A percentile compares a stretch with the other conserved stretches of the same genome.
phyloP scores from a whole-genome alignment of 768 basidiomycete species.

The Panaeolus cyanescens region DNA sequence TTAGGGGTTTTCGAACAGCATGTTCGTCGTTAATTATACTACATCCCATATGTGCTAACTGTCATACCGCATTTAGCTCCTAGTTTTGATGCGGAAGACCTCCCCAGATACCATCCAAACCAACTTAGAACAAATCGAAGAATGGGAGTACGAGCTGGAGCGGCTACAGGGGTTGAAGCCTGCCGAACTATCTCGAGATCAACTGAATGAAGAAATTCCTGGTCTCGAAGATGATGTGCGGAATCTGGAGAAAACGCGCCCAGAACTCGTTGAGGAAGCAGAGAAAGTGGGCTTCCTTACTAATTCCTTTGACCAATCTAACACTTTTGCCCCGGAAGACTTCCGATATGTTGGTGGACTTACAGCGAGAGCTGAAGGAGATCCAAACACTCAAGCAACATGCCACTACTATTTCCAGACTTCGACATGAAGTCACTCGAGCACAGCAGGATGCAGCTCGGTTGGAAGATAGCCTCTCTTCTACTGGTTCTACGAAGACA shows the following conservation, averaged over 20 bases:
- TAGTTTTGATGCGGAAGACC: conserved; percentile 58
- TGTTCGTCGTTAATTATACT: conserved; percentile 41
- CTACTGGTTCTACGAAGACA: conserved; percentile 79
- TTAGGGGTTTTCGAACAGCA: conserved; percentile 67
- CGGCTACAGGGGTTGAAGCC: conserved; percentile 63
- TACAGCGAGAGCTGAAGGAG: conserved; percentile 65
- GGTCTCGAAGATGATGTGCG: conserved; percentile 62
- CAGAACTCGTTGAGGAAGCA: conserved; percentile 49
- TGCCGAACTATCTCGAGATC: conserved; percentile 51
- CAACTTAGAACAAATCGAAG: conserved; percentile 45
- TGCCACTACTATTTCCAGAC: conserved; percentile 56
- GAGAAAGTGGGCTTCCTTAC: conserved; percentile 55
- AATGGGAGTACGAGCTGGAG: conserved; percentile 63
- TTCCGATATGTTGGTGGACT: conserved; percentile 46
- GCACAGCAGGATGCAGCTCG: conserved; percentile 61
- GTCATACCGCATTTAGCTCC: conserved; percentile 52
- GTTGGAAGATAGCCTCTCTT: conserved; percentile 69
- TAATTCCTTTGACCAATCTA: conserved; percentile 6
- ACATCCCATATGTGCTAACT: neutral
- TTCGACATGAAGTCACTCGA: conserved; percentile 58
- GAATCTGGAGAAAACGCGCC: conserved; percentile 54
- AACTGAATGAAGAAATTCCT: conserved; percentile 70
- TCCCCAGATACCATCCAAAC: conserved; percentile 48
- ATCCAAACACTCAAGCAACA: conserved; percentile 61
- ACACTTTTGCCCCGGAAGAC: conserved; percentile 39